Percentiles rank a stretch among this genome's conserved stretches.
These are phyloP conservation scores for Penicillium palitans DNA, from an alignment of 2,329 filamentous ascomycete species.

Conservation along the genomic window DNA sequence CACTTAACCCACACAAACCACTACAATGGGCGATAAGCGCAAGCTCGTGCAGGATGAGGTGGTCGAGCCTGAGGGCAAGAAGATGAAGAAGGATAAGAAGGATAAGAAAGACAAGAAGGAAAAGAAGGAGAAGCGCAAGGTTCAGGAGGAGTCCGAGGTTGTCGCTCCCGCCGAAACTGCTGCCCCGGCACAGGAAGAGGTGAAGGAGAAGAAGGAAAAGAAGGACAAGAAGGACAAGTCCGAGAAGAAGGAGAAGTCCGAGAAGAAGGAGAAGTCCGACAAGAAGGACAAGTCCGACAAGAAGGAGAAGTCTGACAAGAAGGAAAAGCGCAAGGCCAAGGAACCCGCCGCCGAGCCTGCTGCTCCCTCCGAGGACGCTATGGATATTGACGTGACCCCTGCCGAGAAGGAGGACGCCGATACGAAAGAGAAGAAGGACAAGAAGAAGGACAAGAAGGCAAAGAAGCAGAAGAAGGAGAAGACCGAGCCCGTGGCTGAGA, in stretches of 20 bases:
- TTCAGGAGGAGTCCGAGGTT: conserved; percentile 6
- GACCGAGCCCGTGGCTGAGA: conserved; percentile 18
- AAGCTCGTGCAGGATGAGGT: conserved; percentile 39
- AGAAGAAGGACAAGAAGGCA: conserved; percentile 21
- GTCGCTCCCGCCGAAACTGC: conserved; percentile 7
- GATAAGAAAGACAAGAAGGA: conserved; percentile 29
- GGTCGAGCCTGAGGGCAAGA: conserved; percentile 34
- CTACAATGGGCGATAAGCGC: conserved; percentile 42
- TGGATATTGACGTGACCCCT: conserved; percentile 16
- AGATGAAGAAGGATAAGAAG: conserved; percentile 34
- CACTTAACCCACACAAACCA: neutral
- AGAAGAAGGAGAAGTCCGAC: conserved; percentile 14
- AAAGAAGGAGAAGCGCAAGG: conserved; percentile 17
- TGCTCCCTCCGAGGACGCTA: conserved; percentile 8
- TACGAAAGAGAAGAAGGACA: conserved; percentile 25
- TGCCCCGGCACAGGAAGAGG: conserved; percentile 12
- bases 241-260: conserved; percentile 15
- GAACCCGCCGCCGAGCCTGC: conserved; percentile 12
- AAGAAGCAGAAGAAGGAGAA: conserved; percentile 19
- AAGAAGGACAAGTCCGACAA: conserved; percentile 15
- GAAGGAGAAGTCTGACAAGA: conserved; percentile 5
- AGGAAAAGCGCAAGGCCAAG: conserved; percentile 19
- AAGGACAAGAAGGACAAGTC: conserved; percentile 24
- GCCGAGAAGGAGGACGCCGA: conserved; percentile 22
- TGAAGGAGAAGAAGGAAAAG: conserved; percentile 22